Conservation (phyloP, 2,329 filamentous ascomycete species). For the Lachnellula arida region DNA sequence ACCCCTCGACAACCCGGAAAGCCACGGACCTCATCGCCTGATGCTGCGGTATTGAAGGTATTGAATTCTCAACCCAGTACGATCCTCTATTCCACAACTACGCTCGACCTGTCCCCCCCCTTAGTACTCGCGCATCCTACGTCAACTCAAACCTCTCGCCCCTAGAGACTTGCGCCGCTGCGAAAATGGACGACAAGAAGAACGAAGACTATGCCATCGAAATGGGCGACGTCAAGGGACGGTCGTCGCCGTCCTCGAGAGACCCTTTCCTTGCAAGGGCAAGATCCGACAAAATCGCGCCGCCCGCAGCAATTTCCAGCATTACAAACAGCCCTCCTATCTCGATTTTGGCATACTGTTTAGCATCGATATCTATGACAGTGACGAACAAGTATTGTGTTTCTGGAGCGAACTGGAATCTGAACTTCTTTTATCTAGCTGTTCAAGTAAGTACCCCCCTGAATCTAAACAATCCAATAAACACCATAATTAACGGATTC, state of each 20-base stretch:
- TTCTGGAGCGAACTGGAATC: conserved; percentile 84
- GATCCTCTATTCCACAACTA: not conserved
- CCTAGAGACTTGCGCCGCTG: conserved; percentile 3
- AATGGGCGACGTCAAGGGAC: conserved; percentile 45
- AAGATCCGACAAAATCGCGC: conserved; percentile 30
- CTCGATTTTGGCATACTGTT: conserved; percentile 85
- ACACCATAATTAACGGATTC: conserved; percentile 9
- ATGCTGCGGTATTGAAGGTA: conserved; percentile 15
- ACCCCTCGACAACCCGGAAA: conserved; percentile 2
- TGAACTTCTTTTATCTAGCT: conserved; percentile 91
- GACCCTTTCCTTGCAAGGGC: conserved; percentile 34
- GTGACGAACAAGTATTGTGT: conserved; percentile 99
- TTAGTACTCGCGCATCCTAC: conserved; percentile 16
- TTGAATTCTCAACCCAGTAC: not conserved
- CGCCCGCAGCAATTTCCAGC: conserved; percentile 23
- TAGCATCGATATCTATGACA: conserved; percentile 97
- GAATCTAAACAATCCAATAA: not conserved
- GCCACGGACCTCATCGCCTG: conserved; percentile 1
- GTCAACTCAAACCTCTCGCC: conserved; percentile 1
- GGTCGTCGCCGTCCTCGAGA: conserved; percentile 34
- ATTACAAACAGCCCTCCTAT: conserved; percentile 72
- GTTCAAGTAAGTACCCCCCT: conserved; percentile 68
- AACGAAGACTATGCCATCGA: conserved; percentile 75
- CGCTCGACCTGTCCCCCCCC: conserved; percentile 1
- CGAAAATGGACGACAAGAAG: conserved; percentile 80